These are phyloP conservation scores for Alternaria alternata DNA, from an alignment of 2,329 filamentous ascomycete genomes.

Conservation along the genomic window DNA sequence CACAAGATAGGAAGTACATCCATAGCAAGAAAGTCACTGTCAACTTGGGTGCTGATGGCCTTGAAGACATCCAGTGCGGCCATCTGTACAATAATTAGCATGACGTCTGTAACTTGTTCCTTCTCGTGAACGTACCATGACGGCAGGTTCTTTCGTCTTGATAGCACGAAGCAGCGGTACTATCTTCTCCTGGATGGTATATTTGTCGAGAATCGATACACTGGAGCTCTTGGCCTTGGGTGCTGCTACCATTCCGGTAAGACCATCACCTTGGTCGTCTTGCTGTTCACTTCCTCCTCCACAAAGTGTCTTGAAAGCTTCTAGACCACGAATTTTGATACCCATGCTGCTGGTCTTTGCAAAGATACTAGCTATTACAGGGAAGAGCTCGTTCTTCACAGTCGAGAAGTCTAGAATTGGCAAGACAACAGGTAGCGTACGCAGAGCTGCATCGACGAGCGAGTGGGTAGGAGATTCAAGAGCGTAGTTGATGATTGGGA, in stretches of 20 bases:
- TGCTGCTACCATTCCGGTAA: conserved; percentile 71
- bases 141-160: conserved; percentile 96
- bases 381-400: conserved; percentile 96
- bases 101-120: neutral
- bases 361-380: conserved; percentile 88
- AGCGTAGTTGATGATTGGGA: conserved; percentile 83
- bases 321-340: conserved; percentile 91
- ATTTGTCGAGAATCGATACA: conserved; percentile 90
- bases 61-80: conserved; percentile 84
- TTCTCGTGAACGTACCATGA: conserved; percentile 69
- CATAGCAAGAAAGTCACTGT: conserved; percentile 89
- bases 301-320: conserved; percentile 89
- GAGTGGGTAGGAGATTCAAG: conserved; percentile 90
- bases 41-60: conserved; percentile 81
- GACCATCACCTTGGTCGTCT: conserved; percentile 67
- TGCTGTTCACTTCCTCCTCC: conserved; percentile 68
- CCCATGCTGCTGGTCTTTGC: conserved; percentile 90
- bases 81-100: conserved; percentile 59
- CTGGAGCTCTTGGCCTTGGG: conserved; percentile 69
- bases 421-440: conserved; percentile 79
- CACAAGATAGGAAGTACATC: conserved; percentile 90
- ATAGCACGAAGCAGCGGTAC: conserved; percentile 89
- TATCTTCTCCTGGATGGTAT: conserved; percentile 97
- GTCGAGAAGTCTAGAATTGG: conserved; percentile 94
- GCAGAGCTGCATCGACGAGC: conserved; percentile 84